Percentiles rank a stretch among this genome's conserved stretches.
Conservation (phyloP, 352 stramenopile genomes). For the Phytophthora niederhauseri region DNA sequence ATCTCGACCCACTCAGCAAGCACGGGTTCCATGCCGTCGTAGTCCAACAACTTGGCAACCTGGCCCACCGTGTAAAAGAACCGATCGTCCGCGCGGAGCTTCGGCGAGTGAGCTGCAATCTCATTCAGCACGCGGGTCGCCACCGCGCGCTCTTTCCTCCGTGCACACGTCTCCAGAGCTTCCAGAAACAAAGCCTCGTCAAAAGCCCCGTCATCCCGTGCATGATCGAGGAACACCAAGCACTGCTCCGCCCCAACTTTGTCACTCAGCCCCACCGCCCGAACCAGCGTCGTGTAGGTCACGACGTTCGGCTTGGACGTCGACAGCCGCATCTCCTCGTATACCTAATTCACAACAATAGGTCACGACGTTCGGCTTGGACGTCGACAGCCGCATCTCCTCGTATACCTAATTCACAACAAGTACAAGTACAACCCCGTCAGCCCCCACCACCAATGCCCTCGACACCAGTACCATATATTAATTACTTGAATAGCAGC, state of each 20-base stretch:
- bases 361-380: constrained; percentile 76
- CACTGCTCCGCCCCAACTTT: constrained; percentile 42
- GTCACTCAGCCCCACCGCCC: constrained; percentile 50
- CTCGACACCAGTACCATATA: neutral
- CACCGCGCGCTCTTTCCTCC: constrained; percentile 40
- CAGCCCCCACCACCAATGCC: neutral
- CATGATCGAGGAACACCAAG: constrained; percentile 53
- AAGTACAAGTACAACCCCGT: neutral
- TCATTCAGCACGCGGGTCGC: constrained; percentile 45
- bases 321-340: constrained; percentile 66
- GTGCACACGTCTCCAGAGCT: constrained; percentile 59
- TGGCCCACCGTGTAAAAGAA: constrained; percentile 52
- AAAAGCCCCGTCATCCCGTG: constrained; percentile 54
- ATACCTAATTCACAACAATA: constrained; percentile 68
- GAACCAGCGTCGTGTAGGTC: constrained; percentile 76
- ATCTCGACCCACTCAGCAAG: constrained; percentile 47
- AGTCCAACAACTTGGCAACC: constrained; percentile 37
- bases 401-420: constrained; percentile 52
- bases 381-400: constrained; percentile 62
- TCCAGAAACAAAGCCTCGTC: constrained; percentile 70
- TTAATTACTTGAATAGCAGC: constrained; percentile 51
- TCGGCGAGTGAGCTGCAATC: constrained; percentile 37
- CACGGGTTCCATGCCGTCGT: constrained; percentile 33
- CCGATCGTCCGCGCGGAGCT: constrained; percentile 50
- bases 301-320: constrained; percentile 75